Conservation (phyloP, 1,284 basidiomycete genomes). For the Uromyces viciae-fabae region DNA sequence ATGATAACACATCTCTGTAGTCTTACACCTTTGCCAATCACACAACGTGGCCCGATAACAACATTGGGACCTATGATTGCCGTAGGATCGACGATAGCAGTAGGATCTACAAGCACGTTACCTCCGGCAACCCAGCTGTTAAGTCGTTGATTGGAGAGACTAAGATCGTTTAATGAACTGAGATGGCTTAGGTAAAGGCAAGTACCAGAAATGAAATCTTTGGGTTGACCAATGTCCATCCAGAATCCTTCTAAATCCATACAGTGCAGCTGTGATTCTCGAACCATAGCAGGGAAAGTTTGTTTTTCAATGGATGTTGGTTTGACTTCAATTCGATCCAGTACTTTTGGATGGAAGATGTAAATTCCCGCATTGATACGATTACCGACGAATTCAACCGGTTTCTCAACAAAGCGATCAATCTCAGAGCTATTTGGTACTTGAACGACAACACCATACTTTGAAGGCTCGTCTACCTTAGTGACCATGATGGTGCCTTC, state of each 20-base stretch:
- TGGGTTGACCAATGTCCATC: conserved; percentile 62
- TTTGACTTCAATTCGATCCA: conserved; percentile 60
- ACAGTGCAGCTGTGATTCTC: conserved; percentile 59
- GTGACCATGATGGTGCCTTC: conserved; percentile 62
- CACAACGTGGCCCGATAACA: conserved; percentile 57
- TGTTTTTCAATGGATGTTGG: conserved; percentile 62
- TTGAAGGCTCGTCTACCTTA: conserved; percentile 61
- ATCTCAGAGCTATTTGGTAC: conserved; percentile 58
- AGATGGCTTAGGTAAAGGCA: conserved; percentile 61
- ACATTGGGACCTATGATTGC: conserved; percentile 61
- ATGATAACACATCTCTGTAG: conserved; percentile 61
- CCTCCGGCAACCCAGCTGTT: conserved; percentile 59
- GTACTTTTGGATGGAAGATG: conserved; percentile 60
- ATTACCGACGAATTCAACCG: conserved; percentile 61
- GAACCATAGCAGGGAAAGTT: conserved; percentile 60
- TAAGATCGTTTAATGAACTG: conserved; percentile 56
- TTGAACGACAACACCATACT: conserved; percentile 61
- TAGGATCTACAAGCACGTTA: conserved; percentile 59
- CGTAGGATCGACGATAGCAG: conserved; percentile 51
- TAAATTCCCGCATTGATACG: conserved; percentile 62
- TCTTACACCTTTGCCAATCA: conserved; percentile 58
- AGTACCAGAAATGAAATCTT: conserved; percentile 58
- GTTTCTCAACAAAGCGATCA: conserved; percentile 62
- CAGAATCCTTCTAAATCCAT: conserved; percentile 61
- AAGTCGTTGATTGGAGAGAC: conserved; percentile 57